Evolutionary conservation across 2,329 filamentous ascomycete genomes (phyloP).

Genomic region (Botrytis sinoallii): DNA sequence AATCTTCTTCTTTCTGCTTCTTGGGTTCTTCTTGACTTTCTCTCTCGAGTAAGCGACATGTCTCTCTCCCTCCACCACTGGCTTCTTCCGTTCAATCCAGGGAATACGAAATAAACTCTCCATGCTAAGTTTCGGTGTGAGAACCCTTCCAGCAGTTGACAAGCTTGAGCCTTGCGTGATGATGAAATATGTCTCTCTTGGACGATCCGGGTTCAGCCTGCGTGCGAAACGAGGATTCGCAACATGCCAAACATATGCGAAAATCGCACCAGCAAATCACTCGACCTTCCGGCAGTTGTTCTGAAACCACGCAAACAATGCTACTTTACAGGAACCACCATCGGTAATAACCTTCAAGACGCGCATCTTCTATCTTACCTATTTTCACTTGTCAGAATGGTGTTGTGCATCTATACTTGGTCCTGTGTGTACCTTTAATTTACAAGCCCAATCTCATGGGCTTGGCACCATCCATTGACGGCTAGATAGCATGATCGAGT

Average conservation of each 20-base stretch:
- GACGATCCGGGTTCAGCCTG: neutral
- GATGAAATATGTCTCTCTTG: constrained; percentile 3
- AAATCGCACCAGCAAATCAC: neutral
- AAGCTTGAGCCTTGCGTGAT: neutral
- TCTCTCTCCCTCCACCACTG: neutral
- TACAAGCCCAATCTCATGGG: neutral
- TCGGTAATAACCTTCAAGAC: neutral
- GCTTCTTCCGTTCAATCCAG: neutral
- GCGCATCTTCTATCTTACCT: neutral
- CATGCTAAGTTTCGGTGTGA: constrained; percentile 2
- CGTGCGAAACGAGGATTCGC: neutral
- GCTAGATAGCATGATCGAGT: constrained; percentile 10
- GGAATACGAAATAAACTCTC: neutral
- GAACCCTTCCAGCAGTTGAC: neutral
- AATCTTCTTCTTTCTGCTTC: constrained; percentile 1
- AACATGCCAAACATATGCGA: neutral
- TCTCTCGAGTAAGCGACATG: neutral
- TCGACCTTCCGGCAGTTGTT: neutral
- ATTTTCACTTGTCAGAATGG: neutral
- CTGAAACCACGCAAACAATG: constrained; percentile 3
- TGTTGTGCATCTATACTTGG: neutral
- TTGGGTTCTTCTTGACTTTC: neutral
- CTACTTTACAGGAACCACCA: neutral
- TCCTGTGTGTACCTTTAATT: neutral
- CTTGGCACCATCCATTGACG: neutral